Conservation (phyloP, 306 rosid species). For the Inga laurina region DNA sequence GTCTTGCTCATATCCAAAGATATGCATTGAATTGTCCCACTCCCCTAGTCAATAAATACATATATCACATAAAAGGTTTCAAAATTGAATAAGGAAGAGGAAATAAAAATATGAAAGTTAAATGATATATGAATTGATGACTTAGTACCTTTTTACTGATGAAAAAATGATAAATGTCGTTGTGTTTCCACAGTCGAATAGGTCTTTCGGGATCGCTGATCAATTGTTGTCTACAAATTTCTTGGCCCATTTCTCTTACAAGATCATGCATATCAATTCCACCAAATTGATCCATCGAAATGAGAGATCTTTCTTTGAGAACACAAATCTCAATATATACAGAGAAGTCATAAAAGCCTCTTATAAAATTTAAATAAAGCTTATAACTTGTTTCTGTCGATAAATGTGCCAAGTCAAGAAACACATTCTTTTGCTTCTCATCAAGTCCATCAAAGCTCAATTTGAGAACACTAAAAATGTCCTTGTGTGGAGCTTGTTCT, state of each 20-base stretch:
- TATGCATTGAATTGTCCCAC: background rate
- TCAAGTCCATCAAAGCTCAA: constrained; percentile 25
- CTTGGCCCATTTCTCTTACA: background rate
- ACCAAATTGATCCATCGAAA: background rate
- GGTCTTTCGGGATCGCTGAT: background rate
- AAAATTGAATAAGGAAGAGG: background rate
- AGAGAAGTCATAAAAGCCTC: background rate
- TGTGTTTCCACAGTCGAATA: background rate
- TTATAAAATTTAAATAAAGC: background rate
- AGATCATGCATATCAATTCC: background rate
- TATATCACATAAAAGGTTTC: background rate
- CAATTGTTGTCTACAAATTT: background rate
- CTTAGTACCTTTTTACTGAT: background rate
- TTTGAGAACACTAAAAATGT: background rate
- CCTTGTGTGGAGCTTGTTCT: background rate
- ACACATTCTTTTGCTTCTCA: background rate
- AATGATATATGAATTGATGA: background rate
- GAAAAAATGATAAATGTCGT: background rate
- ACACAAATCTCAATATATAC: background rate
- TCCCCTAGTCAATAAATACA: background rate
- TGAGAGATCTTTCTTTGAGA: background rate
- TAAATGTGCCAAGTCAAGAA: background rate
- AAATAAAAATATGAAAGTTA: too few species aligned
- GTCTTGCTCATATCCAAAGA: background rate
- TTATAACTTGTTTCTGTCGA: background rate